These are phyloP conservation scores for Rutstroemia sp. DNA, from an alignment of 2,329 filamentous ascomycete genomes.

Conservation along the genomic window DNA sequence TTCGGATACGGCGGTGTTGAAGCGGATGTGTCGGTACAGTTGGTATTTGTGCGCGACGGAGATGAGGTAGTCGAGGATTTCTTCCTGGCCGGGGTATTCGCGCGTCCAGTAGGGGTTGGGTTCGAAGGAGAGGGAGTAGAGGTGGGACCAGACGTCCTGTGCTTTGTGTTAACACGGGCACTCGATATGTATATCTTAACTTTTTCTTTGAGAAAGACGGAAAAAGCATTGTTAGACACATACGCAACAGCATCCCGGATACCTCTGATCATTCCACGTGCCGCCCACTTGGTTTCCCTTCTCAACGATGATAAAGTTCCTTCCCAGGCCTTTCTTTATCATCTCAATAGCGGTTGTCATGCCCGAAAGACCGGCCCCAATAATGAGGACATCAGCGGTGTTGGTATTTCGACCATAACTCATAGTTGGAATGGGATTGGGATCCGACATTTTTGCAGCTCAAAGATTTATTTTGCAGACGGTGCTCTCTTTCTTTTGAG, in stretches of 20 bases:
- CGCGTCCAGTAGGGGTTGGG: slow-evolving; percentile 49
- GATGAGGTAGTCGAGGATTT: slow-evolving; percentile 48
- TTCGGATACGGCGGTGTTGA: slow-evolving; percentile 46
- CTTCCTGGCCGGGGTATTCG: slow-evolving; percentile 51
- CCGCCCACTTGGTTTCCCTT: slow-evolving; percentile 36
- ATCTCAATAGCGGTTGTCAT: slow-evolving; percentile 28
- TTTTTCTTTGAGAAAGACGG: too few species aligned
- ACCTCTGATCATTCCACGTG: slow-evolving; percentile 47
- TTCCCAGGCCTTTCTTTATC: too few species aligned
- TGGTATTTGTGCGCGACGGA: slow-evolving; percentile 44
- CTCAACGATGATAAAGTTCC: slow-evolving; percentile 34
- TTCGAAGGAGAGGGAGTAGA: slow-evolving; percentile 51
- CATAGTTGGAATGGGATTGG: too few species aligned
- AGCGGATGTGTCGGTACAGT: slow-evolving; percentile 49
- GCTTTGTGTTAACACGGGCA: neutral
- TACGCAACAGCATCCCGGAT: slow-evolving; percentile 44
- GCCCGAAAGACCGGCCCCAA: slow-evolving; percentile 35
- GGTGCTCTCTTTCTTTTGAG: too few species aligned
- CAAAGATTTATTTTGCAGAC: too few species aligned
- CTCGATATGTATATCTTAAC: neutral
- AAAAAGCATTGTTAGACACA: slow-evolving; percentile 23
- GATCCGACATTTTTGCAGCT: too few species aligned
- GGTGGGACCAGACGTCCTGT: slow-evolving; percentile 39
- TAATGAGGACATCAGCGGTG: slow-evolving; percentile 28
- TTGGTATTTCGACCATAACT: neutral